A percentile compares a stretch with the other conserved stretches of the same genome.
phyloP scores from a whole-genome alignment of 345 rosid genomes.

The Carallia pectinifolia region DNA sequence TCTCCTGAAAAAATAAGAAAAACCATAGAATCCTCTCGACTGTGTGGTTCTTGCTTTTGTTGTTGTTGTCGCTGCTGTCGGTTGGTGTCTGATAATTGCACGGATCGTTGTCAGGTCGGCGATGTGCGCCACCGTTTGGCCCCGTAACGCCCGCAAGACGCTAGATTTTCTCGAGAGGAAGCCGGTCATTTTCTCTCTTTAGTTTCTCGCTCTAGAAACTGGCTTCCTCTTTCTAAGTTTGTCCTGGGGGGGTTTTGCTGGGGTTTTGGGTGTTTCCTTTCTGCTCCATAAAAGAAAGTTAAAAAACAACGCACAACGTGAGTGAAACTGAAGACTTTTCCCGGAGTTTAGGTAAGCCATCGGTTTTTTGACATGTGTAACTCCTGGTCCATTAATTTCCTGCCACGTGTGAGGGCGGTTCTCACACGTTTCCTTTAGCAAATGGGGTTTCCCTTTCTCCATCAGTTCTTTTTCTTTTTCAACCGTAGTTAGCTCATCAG shows the following conservation, averaged over 20 bases:
- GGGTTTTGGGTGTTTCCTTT: background rate
- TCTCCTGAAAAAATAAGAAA: slow-evolving; percentile 37
- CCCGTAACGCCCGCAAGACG: slow-evolving; percentile 30
- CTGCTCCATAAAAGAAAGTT: background rate
- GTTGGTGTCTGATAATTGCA: slow-evolving; percentile 24
- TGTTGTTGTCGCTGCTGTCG: background rate
- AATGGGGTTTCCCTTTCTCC: background rate
- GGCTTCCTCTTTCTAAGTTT: background rate
- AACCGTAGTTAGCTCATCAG: no score
- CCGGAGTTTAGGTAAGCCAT: background rate
- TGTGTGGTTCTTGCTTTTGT: slow-evolving; percentile 2
- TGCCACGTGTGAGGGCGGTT: background rate
- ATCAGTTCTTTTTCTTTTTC: background rate
- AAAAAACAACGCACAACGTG: background rate
- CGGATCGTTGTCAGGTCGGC: slow-evolving; percentile 23
- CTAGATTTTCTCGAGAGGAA: slow-evolving; percentile 33
- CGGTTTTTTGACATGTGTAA: background rate
- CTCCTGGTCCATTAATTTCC: background rate
- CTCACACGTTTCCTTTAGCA: background rate
- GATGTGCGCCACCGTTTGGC: slow-evolving; percentile 19
- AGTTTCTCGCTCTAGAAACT: background rate
- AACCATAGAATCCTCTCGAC: slow-evolving; percentile 45
- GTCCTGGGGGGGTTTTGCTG: background rate
- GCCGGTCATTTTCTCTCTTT: slow-evolving; percentile 36
- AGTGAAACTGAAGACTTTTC: background rate